A percentile compares a stretch with the other conserved stretches of the same genome.
Conservation (phyloP, 805 yeast genomes). For the Pichia gijzeniarum region DNA sequence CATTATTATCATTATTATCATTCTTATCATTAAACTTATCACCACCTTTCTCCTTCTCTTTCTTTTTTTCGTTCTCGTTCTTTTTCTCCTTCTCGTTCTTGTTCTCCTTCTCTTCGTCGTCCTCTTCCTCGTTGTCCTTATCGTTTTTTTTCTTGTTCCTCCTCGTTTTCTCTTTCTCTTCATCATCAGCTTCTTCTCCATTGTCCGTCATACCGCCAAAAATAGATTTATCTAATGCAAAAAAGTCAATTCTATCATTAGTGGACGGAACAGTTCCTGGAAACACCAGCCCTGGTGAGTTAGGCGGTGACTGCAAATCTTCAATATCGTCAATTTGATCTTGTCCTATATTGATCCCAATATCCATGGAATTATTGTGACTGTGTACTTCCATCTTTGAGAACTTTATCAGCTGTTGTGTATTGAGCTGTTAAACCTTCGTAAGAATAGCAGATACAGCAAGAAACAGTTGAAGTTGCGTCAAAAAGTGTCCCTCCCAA, state of each 20-base stretch:
- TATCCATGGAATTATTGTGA: not conserved
- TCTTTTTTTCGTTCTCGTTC: no score
- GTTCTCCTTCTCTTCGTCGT: no score
- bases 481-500: no score
- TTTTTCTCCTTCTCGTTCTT: no score
- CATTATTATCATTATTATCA: no score
- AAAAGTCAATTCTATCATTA: constrained; percentile 26
- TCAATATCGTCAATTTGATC: constrained; percentile 9
- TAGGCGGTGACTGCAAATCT: constrained; percentile 24
- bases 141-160: not conserved
- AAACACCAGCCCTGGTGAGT: constrained; percentile 26
- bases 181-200: not conserved
- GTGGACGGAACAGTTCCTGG: constrained; percentile 13
- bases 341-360: constrained; percentile 3
- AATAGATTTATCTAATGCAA: constrained; percentile 18
- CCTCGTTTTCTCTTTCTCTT: not conserved
- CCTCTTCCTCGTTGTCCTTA: no score
- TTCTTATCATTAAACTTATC: no score
- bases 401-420: not conserved
- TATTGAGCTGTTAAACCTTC: no score
- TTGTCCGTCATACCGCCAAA: not conserved
- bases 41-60: no score
- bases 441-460: no score
- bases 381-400: not conserved
- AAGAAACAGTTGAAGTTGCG: no score